These are phyloP conservation scores for Brasenia schreberi DNA, from an alignment of 164 flowering plant species.

Conservation along the genomic window DNA sequence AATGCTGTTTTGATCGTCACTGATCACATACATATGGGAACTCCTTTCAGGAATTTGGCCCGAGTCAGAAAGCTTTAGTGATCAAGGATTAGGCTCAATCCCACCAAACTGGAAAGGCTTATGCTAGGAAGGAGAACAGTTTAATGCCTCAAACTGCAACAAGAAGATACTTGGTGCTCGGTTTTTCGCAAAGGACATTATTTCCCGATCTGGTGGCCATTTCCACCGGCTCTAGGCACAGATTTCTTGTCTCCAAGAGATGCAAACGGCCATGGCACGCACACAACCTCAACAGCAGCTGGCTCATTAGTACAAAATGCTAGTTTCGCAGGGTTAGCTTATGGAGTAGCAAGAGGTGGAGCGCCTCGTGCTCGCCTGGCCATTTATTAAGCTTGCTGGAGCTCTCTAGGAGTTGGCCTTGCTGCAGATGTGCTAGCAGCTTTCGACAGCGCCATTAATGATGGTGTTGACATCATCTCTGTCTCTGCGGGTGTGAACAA, in stretches of 20 bases:
- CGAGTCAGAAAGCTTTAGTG: conserved; percentile 8
- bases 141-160: conserved; percentile 8
- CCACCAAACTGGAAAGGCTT: conserved; percentile 6
- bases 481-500: conserved; percentile 8
- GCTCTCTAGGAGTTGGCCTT: conserved; percentile 3
- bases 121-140: not conserved
- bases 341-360: conserved; percentile 16
- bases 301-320: conserved; percentile 6
- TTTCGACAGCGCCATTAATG: conserved; percentile 18
- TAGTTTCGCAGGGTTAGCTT: conserved; percentile 9
- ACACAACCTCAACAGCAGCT: conserved; percentile 25
- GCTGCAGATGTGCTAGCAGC: conserved; percentile 14
- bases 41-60: conserved; percentile 6
- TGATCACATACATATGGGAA: not conserved
- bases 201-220: conserved; percentile 14
- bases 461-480: conserved; percentile 18
- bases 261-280: conserved; percentile 47
- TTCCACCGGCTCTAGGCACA: conserved; percentile 5
- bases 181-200: conserved; percentile 26
- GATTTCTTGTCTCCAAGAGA: conserved; percentile 37
- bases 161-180: conserved; percentile 48
- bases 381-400: conserved; percentile 11
- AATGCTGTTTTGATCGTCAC: no score
- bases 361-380: conserved; percentile 16
- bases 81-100: conserved; percentile 6